These are phyloP conservation scores for Pinus albicaulis DNA, from an alignment of 75 land plant genomes.

Conservation along the genomic window DNA sequence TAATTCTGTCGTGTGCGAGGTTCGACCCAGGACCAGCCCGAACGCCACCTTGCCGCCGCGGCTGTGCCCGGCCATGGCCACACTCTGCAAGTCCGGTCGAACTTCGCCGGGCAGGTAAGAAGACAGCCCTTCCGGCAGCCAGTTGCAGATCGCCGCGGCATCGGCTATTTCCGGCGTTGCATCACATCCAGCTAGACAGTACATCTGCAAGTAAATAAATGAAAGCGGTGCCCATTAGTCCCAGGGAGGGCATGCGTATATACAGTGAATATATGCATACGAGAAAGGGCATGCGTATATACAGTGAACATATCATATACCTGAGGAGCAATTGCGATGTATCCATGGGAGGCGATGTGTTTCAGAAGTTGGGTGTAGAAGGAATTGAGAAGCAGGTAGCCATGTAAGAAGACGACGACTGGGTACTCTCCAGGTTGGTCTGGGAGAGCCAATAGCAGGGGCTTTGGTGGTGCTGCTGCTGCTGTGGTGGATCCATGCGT, in stretches of 20 bases:
- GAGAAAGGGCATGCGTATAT: not conserved
- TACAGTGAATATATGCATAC: not conserved
- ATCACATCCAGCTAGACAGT: slow-evolving; percentile 59
- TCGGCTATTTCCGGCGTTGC: slow-evolving; percentile 59
- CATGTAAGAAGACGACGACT: slow-evolving; percentile 71
- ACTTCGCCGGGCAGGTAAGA: slow-evolving; percentile 35
- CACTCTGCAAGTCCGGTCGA: slow-evolving; percentile 31
- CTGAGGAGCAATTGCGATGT: slow-evolving; percentile 91
- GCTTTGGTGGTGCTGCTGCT: slow-evolving; percentile 47
- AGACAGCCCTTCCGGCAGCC: slow-evolving; percentile 53
- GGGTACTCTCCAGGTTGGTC: slow-evolving; percentile 58
- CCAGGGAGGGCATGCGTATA: not conserved
- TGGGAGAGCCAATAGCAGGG: slow-evolving; percentile 65
- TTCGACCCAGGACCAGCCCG: slow-evolving; percentile 45
- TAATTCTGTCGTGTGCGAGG: not conserved
- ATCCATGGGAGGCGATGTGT: slow-evolving; percentile 81
- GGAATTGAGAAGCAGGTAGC: slow-evolving; percentile 63
- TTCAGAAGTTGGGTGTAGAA: slow-evolving; percentile 86
- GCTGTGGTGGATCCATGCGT: not conserved
- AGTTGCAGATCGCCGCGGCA: slow-evolving; percentile 55
- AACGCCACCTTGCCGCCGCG: slow-evolving; percentile 89
- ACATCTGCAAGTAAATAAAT: slow-evolving; percentile 39
- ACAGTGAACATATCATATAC: slow-evolving; percentile 19
- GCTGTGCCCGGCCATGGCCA: slow-evolving; percentile 83
- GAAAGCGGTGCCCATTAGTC: too few relatives aligned